phyloP scores from a whole-genome alignment of 2,329 filamentous ascomycete species.

The Trichoderma koningiopsis region DNA sequence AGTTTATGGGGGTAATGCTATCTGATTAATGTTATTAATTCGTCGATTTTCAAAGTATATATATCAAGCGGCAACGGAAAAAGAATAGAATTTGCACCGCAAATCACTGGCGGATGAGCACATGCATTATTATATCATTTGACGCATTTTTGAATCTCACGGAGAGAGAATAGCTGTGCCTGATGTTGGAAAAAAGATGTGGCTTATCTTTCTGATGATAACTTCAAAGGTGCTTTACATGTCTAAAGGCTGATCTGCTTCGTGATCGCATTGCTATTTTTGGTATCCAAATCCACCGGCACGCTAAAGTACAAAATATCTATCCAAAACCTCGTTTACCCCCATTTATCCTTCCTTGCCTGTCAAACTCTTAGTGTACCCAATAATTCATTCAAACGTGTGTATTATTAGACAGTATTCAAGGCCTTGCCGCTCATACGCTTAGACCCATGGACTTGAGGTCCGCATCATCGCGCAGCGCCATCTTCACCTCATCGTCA shows the following conservation, averaged over 20 bases:
- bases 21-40: background rate
- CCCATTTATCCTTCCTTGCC: too few relatives aligned
- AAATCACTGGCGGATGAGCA: background rate
- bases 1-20: constrained; percentile 2
- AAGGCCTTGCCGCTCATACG: background rate
- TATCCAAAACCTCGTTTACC: background rate
- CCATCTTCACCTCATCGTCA: constrained; percentile 87
- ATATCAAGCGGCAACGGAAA: background rate
- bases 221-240: background rate
- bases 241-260: background rate
- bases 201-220: background rate
- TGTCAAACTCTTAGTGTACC: background rate
- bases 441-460: constrained; percentile 70
- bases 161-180: background rate
- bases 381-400: background rate
- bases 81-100: background rate
- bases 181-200: background rate
- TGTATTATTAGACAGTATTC: background rate
- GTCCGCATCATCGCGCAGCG: constrained; percentile 84
- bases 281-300: background rate
- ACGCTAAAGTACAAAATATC: background rate
- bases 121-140: background rate
- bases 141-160: background rate
- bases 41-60: background rate
- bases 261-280: constrained; percentile 1